Percentiles rank a stretch among this genome's conserved stretches.
phyloP scores from a whole-genome alignment of 176 grass and related monocot species.

The Poa annua region DNA sequence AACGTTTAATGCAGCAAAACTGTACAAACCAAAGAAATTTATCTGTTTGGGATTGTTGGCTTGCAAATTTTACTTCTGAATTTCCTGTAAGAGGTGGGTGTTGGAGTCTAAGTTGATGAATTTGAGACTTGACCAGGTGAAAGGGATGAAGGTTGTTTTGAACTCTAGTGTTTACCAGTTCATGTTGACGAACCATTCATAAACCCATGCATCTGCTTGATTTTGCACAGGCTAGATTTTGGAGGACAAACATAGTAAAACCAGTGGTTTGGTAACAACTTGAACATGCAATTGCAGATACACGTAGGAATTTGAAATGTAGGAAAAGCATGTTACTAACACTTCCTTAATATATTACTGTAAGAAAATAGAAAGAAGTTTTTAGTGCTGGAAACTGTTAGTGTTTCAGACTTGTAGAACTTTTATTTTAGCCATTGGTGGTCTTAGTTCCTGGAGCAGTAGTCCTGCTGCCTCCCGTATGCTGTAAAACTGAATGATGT shows the following conservation, averaged over 20 bases:
- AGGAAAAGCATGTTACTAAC: not conserved
- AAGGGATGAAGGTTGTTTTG: not conserved
- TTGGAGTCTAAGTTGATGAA: not conserved
- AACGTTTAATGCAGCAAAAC: not conserved
- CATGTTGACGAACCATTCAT: not conserved
- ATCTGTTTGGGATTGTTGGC: not conserved
- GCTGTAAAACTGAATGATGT: no score
- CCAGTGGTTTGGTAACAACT: not conserved
- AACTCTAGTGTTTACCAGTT: not conserved
- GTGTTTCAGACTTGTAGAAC: no score
- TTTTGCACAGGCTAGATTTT: not conserved
- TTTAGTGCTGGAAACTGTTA: no score
- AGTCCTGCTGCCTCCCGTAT: no score
- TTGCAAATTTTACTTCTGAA: conserved; percentile 26
- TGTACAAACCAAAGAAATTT: not conserved
- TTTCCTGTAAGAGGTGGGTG: not conserved
- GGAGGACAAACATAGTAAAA: not conserved
- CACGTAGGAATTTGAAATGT: not conserved
- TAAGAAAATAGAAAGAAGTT: not conserved
- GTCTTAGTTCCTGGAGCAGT: no score
- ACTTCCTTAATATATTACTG: not conserved
- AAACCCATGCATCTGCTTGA: not conserved
- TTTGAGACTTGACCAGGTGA: not conserved
- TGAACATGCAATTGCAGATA: not conserved
- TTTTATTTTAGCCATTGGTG: no score